phyloP scores from a whole-genome alignment of 2,329 filamentous ascomycete species.

The Colletotrichum caudatum region DNA sequence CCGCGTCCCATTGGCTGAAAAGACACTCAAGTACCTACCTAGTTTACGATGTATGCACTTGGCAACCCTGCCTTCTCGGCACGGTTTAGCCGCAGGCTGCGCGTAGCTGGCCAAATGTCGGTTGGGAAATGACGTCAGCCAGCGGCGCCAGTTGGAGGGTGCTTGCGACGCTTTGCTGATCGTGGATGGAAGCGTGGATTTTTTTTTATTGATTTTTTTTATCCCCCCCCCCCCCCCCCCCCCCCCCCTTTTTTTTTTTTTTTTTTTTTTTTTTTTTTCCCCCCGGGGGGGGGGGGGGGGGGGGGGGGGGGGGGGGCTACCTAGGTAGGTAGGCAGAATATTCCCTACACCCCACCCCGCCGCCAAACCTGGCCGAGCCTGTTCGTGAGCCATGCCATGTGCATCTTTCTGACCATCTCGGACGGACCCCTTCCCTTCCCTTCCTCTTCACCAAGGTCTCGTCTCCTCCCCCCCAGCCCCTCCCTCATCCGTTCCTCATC shows the following conservation, averaged over 20 bases:
- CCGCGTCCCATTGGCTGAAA: neutral
- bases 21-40: no score
- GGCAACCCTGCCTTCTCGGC: conserved; percentile 31
- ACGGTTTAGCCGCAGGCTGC: conserved; percentile 30
- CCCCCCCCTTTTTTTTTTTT: no score
- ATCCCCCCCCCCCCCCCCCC: no score
- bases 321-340: no score
- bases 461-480: neutral
- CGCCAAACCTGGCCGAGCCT: neutral
- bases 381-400: neutral
- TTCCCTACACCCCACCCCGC: no score
- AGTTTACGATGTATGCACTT: neutral
- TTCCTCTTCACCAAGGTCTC: neutral
- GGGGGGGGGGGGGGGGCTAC: no score
- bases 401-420: conserved; percentile 29
- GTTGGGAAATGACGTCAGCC: conserved; percentile 32
- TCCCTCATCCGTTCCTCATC: neutral
- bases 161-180: conserved; percentile 41
- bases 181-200: neutral
- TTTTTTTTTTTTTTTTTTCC: no score
- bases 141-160: conserved; percentile 5
- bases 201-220: neutral
- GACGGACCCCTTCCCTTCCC: neutral
- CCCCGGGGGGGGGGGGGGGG: no score
- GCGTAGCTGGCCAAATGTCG: conserved; percentile 9